Conservation (phyloP, 495 filamentous ascomycete species). For the Cladorrhinum samala region DNA sequence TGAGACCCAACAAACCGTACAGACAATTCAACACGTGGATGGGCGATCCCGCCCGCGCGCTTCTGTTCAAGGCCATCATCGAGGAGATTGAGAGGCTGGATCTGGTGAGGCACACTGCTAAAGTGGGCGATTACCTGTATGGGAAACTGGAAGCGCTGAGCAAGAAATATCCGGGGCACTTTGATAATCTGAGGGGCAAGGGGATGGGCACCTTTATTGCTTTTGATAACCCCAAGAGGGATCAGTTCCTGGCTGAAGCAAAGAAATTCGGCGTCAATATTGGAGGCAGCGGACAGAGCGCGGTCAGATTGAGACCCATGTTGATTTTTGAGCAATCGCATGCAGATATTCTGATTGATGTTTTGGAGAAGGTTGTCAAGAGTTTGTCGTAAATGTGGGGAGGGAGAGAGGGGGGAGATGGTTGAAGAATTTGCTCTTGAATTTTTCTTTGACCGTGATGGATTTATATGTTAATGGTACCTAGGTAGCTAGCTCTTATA, state of each 20-base stretch:
- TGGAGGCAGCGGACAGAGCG: conserved; percentile 74
- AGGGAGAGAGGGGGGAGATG: background rate
- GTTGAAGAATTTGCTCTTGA: too few species aligned
- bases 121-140: conserved; percentile 80
- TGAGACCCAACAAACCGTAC: conserved; percentile 98
- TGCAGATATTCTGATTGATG: conserved; percentile 53
- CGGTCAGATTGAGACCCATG: conserved; percentile 89
- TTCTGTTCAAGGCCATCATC: conserved; percentile 90
- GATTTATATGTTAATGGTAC: background rate
- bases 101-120: conserved; percentile 74
- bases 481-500: too few species aligned
- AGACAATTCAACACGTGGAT: conserved; percentile 99
- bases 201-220: conserved; percentile 96
- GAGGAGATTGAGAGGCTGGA: conserved; percentile 77
- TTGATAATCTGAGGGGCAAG: conserved; percentile 87
- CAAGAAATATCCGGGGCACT: conserved; percentile 70
- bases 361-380: conserved; percentile 69
- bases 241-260: conserved; percentile 74
- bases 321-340: conserved; percentile 92
- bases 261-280: conserved; percentile 88
- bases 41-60: conserved; percentile 86
- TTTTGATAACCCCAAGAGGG: conserved; percentile 82
- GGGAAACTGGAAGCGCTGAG: conserved; percentile 61
- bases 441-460: background rate
- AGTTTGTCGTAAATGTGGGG: background rate